phyloP scores from a whole-genome alignment of 176 grass and related monocot species.

The Leersia perrieri region DNA sequence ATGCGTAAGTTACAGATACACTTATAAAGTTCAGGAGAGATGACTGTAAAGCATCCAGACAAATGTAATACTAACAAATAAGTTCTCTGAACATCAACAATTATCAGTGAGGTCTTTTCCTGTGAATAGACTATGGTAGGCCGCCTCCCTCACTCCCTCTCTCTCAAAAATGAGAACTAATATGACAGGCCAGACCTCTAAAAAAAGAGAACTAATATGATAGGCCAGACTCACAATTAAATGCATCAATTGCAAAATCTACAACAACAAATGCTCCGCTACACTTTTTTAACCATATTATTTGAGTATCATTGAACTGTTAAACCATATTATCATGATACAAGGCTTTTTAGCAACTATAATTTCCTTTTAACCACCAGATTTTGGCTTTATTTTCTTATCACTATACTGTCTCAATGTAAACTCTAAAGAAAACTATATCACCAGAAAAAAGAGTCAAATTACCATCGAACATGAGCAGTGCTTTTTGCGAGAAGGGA shows the following conservation, averaged over 20 bases:
- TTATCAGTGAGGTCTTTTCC: not conserved
- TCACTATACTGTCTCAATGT: not conserved
- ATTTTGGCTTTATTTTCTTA: conserved; percentile 10
- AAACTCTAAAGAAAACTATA: not conserved
- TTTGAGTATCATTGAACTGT: conserved; percentile 1
- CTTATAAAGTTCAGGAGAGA: not conserved
- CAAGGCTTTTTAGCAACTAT: conserved; percentile 5
- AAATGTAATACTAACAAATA: not conserved
- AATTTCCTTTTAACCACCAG: conserved; percentile 1
- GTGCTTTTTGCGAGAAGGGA: conserved; percentile 63
- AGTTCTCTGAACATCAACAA: not conserved
- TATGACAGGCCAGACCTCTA: not conserved
- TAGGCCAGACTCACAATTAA: conserved; percentile 4
- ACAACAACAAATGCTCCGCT: not conserved
- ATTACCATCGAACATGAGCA: conserved; percentile 83
- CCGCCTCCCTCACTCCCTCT: too few relatives aligned
- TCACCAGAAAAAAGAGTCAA: conserved; percentile 13
- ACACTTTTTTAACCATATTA: not conserved
- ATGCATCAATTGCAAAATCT: not conserved
- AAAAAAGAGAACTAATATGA: not conserved
- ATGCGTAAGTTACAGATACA: not conserved
- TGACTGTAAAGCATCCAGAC: not conserved
- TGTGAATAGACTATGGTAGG: too few relatives aligned
- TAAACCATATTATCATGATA: conserved; percentile 4
- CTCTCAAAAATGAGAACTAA: too few relatives aligned